Base-by-base conservation (phyloP, 371 early-diverging fungal species). In the Dinochytrium kinnereticum region DNA sequence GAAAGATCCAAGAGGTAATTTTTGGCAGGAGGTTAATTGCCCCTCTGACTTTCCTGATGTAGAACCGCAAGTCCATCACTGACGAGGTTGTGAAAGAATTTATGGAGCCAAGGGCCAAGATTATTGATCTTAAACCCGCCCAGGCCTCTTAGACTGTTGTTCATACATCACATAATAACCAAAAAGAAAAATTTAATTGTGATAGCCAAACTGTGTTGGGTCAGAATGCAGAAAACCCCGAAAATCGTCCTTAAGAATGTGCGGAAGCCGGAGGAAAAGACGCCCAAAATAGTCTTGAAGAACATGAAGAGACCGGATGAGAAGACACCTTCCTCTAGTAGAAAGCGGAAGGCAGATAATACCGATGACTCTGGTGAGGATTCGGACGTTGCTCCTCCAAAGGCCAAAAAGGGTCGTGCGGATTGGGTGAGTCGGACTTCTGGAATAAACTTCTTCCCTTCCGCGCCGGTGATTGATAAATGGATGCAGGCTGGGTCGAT, bases 1-100 rank as follows among this genome's bases (percentile, higher is more conserved):
- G 81, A n/a, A 90, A 89, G 21, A 94, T 97, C 89, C 98, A 99
- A 84, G 88, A 81, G 73, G 81, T 83, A 34, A 33, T n/a, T n/a
- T n/a, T n/a, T n/a, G n/a, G n/a, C n/a, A n/a, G n/a, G n/a, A n/a
- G n/a, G n/a, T n/a, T n/a, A n/a, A n/a, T n/a, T n/a, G n/a, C n/a
- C n/a, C n/a, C n/a, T n/a, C n/a, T n/a, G n/a, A n/a, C n/a, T n/a
- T n/a, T n/a, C n/a, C n/a, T n/a, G n/a, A n/a, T 36, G 7, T 50
- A 81, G 84, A 55, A 73, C 5, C 82, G 86, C 51, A 81, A 80
- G 51, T 50, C 5, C 24, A 71, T 86, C 10, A 83, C 84, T 36
- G 83, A 83, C 39, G 84, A 86, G 69, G 64, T 65, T 5, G 74
- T 84, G 37, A 75, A 79, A 57, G 40, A 74, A 55, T 86, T 82